Conservation (phyloP, 106 monocot genomes). For the Dioscorea dumetorum region DNA sequence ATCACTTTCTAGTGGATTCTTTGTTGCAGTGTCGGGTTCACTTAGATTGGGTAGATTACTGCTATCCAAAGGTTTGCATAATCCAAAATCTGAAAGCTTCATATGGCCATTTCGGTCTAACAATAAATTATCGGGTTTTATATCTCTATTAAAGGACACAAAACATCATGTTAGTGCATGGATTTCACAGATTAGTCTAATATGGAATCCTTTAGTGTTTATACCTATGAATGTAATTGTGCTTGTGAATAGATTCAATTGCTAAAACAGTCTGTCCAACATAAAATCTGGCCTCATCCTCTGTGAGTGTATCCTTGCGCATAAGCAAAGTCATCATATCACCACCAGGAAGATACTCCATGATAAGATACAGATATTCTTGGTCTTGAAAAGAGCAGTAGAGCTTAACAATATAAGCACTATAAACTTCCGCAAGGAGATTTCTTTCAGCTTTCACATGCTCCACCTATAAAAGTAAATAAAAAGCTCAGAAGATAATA, state of each 20-base stretch:
- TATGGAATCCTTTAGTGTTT: background rate
- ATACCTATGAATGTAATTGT: slow-evolving; percentile 74
- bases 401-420: slow-evolving; percentile 63
- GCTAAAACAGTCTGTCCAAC: slow-evolving; percentile 68
- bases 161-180: no score
- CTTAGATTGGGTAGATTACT: slow-evolving; percentile 58
- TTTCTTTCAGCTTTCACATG: slow-evolving; percentile 85
- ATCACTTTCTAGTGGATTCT: slow-evolving; percentile 22
- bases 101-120: slow-evolving; percentile 68
- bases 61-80: slow-evolving; percentile 68
- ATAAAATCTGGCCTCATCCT: slow-evolving; percentile 66
- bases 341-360: slow-evolving; percentile 85
- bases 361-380: slow-evolving; percentile 72
- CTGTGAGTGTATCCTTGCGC: slow-evolving; percentile 70
- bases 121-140: slow-evolving; percentile 75
- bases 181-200: no score
- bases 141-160: slow-evolving; percentile 35
- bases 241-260: slow-evolving; percentile 77
- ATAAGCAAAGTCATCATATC: slow-evolving; percentile 83
- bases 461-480: slow-evolving; percentile 41
- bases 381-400: slow-evolving; percentile 85
- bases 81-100: slow-evolving; percentile 84
- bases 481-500: slow-evolving; percentile 11
- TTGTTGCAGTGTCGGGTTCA: slow-evolving; percentile 33
- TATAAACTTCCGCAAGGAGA: slow-evolving; percentile 75